Percentiles rank a stretch among this genome's conserved stretches.
These are phyloP conservation scores for Phyllosticta paracitricarpa DNA, from an alignment of 2,329 filamentous ascomycete genomes.

Conservation along the genomic window DNA sequence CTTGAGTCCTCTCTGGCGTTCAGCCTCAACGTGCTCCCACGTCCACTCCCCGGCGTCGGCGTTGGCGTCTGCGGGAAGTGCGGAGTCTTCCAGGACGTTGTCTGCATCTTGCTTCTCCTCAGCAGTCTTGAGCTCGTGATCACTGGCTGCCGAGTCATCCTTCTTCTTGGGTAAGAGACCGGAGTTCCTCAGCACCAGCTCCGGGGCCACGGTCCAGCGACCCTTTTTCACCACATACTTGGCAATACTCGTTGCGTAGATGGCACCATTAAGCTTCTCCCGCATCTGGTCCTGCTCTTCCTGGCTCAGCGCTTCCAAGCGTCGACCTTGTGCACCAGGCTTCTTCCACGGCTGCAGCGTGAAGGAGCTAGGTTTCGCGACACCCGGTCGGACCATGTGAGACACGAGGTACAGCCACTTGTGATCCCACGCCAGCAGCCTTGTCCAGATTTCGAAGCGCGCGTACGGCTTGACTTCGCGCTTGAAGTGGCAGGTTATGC, in stretches of 20 bases:
- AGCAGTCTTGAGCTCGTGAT: not conserved
- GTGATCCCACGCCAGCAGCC: constrained; percentile 38
- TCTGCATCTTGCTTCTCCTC: not conserved
- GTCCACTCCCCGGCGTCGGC: constrained; percentile 38
- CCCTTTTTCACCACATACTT: constrained; percentile 43
- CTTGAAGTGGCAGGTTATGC: constrained; percentile 39
- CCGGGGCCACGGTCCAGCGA: constrained; percentile 73
- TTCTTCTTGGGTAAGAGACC: constrained; percentile 66
- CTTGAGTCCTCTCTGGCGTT: constrained; percentile 44
- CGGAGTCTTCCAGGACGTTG: constrained; percentile 9
- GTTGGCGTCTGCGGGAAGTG: constrained; percentile 16
- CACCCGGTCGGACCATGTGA: constrained; percentile 37
- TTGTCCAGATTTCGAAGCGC: constrained; percentile 39
- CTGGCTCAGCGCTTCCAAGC: constrained; percentile 14
- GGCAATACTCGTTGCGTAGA: constrained; percentile 41
- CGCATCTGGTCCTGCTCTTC: constrained; percentile 17
- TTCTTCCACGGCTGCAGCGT: constrained; percentile 38
- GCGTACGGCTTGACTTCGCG: constrained; percentile 36
- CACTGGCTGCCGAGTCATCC: constrained; percentile 11
- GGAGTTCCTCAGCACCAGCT: constrained; percentile 60
- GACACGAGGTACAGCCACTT: constrained; percentile 42
- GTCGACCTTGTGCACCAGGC: constrained; percentile 13
- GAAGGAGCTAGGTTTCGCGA: constrained; percentile 31
- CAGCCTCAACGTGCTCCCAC: constrained; percentile 51
- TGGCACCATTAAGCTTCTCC: constrained; percentile 27